Evolutionary conservation across 2,329 filamentous ascomycete genomes (phyloP).

Genomic region (Botrytis fragariae): DNA sequence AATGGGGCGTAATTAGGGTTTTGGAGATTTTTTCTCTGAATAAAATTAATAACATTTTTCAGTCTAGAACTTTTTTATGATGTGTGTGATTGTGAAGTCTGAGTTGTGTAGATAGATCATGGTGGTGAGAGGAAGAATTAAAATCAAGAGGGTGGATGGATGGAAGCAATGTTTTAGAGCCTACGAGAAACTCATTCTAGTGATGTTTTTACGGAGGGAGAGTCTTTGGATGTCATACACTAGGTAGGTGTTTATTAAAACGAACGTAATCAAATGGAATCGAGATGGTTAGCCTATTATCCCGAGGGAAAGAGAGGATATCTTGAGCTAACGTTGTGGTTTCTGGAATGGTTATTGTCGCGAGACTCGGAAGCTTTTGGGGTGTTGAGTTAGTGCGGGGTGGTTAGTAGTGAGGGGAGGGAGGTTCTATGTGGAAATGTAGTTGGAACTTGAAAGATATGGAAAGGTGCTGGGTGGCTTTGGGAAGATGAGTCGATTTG

Average conservation of each 20-base stretch:
- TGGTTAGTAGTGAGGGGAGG: background rate
- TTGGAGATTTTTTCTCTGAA: background rate
- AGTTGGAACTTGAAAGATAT: too few relatives aligned
- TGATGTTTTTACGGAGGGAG: background rate
- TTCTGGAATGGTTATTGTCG: background rate
- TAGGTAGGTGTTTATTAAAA: background rate
- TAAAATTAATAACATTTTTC: background rate
- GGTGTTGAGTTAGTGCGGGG: background rate
- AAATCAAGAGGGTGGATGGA: background rate
- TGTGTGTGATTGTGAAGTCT: background rate
- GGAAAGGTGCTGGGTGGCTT: background rate
- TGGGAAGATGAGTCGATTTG: too few relatives aligned
- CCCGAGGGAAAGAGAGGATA: background rate
- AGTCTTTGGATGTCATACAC: background rate
- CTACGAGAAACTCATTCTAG: background rate
- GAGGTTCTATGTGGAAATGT: background rate
- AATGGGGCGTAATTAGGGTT: constrained; percentile 2
- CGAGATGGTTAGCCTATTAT: background rate
- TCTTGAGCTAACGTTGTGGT: background rate
- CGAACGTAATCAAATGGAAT: background rate
- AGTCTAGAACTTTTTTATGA: background rate
- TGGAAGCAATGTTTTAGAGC: background rate
- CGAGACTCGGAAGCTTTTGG: background rate
- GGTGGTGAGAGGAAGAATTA: background rate
- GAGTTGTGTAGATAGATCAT: background rate